phyloP scores from a whole-genome alignment of 2,329 filamentous ascomycete genomes.

The Fusarium pseudocircinatum region DNA sequence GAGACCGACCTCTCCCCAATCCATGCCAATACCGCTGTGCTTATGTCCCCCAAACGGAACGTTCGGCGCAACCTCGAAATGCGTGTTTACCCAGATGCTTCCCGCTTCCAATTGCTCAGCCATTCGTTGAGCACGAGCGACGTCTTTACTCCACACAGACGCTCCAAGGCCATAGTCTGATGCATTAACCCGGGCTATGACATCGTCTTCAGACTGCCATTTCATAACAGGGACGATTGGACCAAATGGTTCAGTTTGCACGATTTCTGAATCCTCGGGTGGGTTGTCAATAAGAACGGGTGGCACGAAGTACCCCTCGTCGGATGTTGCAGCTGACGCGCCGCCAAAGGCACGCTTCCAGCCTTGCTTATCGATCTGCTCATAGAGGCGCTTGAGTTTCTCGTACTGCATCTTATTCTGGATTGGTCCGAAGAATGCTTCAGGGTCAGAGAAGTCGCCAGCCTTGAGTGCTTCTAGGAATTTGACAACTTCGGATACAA shows the following conservation, averaged over 20 bases:
- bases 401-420: constrained; percentile 69
- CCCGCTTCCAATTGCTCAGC: constrained; percentile 65
- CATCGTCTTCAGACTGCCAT: constrained; percentile 70
- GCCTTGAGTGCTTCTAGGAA: constrained; percentile 48
- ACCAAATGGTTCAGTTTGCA: constrained; percentile 62
- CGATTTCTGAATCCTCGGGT: constrained; percentile 64
- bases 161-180: constrained; percentile 63
- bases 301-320: constrained; percentile 64
- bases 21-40: constrained; percentile 59
- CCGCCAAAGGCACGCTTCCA: constrained; percentile 53
- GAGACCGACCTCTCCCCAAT: constrained; percentile 49
- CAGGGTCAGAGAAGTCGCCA: constrained; percentile 55
- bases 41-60: constrained; percentile 62
- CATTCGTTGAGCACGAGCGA: constrained; percentile 60
- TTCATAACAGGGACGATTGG: constrained; percentile 71
- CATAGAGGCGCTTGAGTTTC: constrained; percentile 52
- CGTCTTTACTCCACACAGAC: constrained; percentile 66
- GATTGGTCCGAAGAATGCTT: constrained; percentile 60
- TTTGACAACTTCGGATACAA: background rate
- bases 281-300: constrained; percentile 71
- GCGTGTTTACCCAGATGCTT: constrained; percentile 68
- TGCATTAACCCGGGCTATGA: constrained; percentile 63
- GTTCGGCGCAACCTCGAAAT: constrained; percentile 51
- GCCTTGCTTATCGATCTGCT: constrained; percentile 55
- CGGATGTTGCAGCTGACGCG: constrained; percentile 9